Percentiles rank a stretch among this genome's conserved stretches.
These are phyloP conservation scores for Wickerhamomyces bisporus DNA, from an alignment of 805 yeast genomes.

Conservation along the genomic window DNA sequence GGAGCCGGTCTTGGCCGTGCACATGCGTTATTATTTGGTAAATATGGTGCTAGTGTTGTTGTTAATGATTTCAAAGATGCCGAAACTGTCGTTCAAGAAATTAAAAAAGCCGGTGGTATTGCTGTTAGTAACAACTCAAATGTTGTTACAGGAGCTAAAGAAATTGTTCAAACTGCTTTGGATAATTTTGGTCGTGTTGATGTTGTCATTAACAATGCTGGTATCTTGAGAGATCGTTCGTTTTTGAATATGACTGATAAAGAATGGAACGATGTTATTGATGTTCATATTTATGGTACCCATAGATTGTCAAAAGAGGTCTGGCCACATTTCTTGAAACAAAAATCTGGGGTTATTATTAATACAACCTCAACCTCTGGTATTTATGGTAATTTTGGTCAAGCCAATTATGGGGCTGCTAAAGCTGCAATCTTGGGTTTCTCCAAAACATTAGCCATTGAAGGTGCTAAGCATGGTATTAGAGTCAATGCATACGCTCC, in stretches of 20 bases:
- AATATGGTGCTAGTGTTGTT: conserved; percentile 91
- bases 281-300: conserved; percentile 80
- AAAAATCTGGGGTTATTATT: conserved; percentile 74
- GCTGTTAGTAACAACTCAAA: conserved; percentile 85
- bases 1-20: conserved; percentile 93
- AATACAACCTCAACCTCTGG: conserved; percentile 96
- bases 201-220: conserved; percentile 88
- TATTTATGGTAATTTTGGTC: conserved; percentile 96
- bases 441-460: conserved; percentile 81
- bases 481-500: conserved; percentile 86
- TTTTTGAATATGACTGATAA: conserved; percentile 77
- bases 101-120: conserved; percentile 62
- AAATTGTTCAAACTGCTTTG: conserved; percentile 72
- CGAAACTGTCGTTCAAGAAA: conserved; percentile 65
- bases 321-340: conserved; percentile 84
- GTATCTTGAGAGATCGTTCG: conserved; percentile 86
- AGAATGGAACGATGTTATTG: conserved; percentile 77
- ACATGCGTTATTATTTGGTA: conserved; percentile 80
- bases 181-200: conserved; percentile 79
- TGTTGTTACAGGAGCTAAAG: conserved; percentile 69
- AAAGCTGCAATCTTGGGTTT: conserved; percentile 85
- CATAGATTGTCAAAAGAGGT: conserved; percentile 79
- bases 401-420: conserved; percentile 92
- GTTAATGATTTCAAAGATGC: conserved; percentile 88
- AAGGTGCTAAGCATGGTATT: conserved; percentile 78